Base-by-base conservation (phyloP, 805 yeast genomes). In the Zygosaccharomyces kombuchaensis region DNA sequence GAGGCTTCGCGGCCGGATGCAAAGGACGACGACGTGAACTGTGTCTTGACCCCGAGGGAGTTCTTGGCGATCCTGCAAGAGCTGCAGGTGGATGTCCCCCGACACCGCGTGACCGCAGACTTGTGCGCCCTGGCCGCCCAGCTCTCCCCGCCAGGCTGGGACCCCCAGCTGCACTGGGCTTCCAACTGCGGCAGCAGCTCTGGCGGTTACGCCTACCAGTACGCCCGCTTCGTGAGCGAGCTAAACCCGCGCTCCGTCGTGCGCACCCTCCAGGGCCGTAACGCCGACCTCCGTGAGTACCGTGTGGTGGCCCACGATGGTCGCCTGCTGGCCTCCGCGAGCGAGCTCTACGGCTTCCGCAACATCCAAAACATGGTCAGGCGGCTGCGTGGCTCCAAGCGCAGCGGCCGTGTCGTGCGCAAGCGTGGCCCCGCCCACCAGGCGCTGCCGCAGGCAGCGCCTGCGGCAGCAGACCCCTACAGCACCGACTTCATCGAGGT, bases 341-440 rank as follows among this genome's bases (percentile, higher is more conserved):
- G 84, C 45, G 80, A 82, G 30, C 81, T 91, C 1, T 90, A 90
- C 62, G 99, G 99, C 17, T 93, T 93, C 66, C 76, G 91, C 51
- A 93, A 93, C 65, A 91, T 93, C 50, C 99, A 93, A 63, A 93
- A 93, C 62, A 68, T 93, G 59, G 96, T 91, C 8, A 73, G 99
- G 43, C 87, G 84, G 62, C 71, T 91, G 53, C 82, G 82, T 6
- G 26, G 34, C 9, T n/a, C 27, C 3, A 30, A 38, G 22, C 29
- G 41, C 7, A 34, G 27, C 12, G 41, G 32, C n/a, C 41, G 41
- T 10, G 41, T 38, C 9, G 36, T 40, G 34, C 26, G 31, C 9
- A 30, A 10, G 51, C 55, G 13, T 62, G 51, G 39, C 57, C 50
- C 47, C 53, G 36, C 32, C 44, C 21, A 19, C n/a, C n/a, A n/a